Conservation (phyloP, 331 rosid species). For the Arachis monticola region DNA sequence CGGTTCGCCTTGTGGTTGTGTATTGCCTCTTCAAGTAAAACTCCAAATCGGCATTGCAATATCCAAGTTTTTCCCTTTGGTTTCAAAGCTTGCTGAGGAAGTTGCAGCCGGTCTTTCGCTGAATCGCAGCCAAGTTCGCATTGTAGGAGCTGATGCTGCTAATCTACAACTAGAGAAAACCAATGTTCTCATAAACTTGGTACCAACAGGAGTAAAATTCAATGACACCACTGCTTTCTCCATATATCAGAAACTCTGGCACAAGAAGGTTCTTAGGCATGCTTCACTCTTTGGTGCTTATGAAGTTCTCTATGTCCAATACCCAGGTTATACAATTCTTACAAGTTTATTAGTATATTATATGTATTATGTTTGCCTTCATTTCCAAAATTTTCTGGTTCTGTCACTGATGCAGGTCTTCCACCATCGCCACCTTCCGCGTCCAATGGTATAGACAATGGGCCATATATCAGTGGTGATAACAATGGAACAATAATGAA, state of each 20-base stretch:
- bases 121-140: constrained; percentile 86
- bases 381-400: too few relatives aligned
- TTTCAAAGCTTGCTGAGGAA: constrained; percentile 76
- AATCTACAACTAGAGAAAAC: constrained; percentile 78
- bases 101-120: constrained; percentile 71
- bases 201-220: constrained; percentile 70
- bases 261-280: constrained; percentile 59
- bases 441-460: constrained; percentile 63
- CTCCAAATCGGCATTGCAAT: constrained; percentile 61
- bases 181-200: constrained; percentile 70
- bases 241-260: constrained; percentile 83
- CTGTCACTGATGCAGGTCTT: constrained; percentile 64
- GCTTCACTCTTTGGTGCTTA: constrained; percentile 76
- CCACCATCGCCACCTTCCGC: constrained; percentile 94
- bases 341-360: constrained; percentile 4
- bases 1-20: constrained; percentile 88
- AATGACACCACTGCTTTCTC: constrained; percentile 61
- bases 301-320: constrained; percentile 76
- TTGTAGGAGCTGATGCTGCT: constrained; percentile 89
- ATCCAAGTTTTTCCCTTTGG: constrained; percentile 79
- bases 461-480: constrained; percentile 57
- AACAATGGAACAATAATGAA: constrained; percentile 64
- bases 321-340: constrained; percentile 66
- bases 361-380: background rate
- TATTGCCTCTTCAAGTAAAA: constrained; percentile 86